Conservation (phyloP, 129 eudicot genomes). For the Centaurea solstitialis region DNA sequence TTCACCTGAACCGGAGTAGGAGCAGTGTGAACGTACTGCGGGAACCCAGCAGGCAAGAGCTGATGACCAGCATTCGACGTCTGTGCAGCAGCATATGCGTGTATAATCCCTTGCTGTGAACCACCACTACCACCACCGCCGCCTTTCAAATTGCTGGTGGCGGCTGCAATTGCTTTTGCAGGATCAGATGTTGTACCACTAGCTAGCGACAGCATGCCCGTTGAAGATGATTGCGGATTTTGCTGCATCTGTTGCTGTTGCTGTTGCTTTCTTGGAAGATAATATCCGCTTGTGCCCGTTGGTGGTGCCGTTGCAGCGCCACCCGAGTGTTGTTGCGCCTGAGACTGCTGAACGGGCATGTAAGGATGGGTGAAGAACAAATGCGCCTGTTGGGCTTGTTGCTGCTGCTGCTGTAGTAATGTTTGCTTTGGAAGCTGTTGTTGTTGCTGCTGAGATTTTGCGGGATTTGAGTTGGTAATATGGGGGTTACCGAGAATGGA, state of each 20-base stretch:
- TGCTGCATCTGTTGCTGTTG: constrained; percentile 44
- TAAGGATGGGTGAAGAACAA: constrained; percentile 49
- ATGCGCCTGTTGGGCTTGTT: constrained; percentile 41
- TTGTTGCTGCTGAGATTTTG: constrained; percentile 55
- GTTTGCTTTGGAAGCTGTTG: constrained; percentile 44
- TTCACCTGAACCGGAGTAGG: constrained; percentile 79
- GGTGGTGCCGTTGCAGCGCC: constrained; percentile 33
- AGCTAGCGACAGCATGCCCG: constrained; percentile 55
- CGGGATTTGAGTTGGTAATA: constrained; percentile 24
- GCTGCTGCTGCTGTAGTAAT: constrained; percentile 26
- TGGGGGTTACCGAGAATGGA: constrained; percentile 80
- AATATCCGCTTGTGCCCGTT: constrained; percentile 45
- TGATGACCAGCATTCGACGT: constrained; percentile 44
- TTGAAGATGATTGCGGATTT: constrained; percentile 48
- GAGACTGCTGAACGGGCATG: constrained; percentile 35
- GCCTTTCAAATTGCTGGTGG: constrained; percentile 64
- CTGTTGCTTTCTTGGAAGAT: constrained; percentile 61
- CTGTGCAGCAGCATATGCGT: constrained; percentile 52
- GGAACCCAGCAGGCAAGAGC: constrained; percentile 63
- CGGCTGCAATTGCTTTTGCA: constrained; percentile 85
- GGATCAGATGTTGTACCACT: constrained; percentile 74
- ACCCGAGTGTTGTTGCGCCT: constrained; percentile 39
- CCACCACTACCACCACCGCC: constrained; percentile 38
- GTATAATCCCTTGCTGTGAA: constrained; percentile 51
- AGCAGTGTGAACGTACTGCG: constrained; percentile 56